phyloP scores from a whole-genome alignment of 306 rosid genomes.

The Citrullus amarus region DNA sequence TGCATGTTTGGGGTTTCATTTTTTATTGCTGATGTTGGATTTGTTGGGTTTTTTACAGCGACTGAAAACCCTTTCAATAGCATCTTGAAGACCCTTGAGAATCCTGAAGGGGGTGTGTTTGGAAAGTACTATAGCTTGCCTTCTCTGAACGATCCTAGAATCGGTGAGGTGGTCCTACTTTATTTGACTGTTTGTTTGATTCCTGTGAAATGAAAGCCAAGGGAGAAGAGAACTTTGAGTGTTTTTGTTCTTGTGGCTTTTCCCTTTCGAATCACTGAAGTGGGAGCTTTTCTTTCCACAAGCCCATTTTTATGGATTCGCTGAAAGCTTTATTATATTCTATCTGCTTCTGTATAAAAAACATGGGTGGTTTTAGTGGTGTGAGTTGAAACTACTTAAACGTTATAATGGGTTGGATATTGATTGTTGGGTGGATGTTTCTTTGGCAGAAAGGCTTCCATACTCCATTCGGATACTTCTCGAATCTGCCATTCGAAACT shows the following conservation, averaged over 20 bases:
- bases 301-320: background rate
- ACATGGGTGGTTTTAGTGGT: background rate
- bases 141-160: slow-evolving; percentile 79
- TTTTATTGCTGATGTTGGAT: background rate
- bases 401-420: background rate
- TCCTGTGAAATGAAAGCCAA: slow-evolving; percentile 4
- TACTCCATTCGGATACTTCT: slow-evolving; percentile 83
- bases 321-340: background rate
- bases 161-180: slow-evolving; percentile 40
- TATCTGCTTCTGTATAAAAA: background rate
- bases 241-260: background rate
- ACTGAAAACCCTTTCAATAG: slow-evolving; percentile 46
- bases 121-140: slow-evolving; percentile 91
- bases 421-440: slow-evolving; percentile 3
- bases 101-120: slow-evolving; percentile 72
- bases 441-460: slow-evolving; percentile 63
- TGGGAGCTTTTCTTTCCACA: background rate
- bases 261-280: background rate
- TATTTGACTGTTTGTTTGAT: background rate
- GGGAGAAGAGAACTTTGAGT: background rate
- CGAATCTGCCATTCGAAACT: slow-evolving; percentile 91
- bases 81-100: slow-evolving; percentile 59
- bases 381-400: background rate
- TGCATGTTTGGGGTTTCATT: background rate
- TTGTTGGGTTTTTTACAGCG: slow-evolving; percentile 27